phyloP scores from a whole-genome alignment of 1,284 basidiomycete species.

The Laetiporus sulphureus region DNA sequence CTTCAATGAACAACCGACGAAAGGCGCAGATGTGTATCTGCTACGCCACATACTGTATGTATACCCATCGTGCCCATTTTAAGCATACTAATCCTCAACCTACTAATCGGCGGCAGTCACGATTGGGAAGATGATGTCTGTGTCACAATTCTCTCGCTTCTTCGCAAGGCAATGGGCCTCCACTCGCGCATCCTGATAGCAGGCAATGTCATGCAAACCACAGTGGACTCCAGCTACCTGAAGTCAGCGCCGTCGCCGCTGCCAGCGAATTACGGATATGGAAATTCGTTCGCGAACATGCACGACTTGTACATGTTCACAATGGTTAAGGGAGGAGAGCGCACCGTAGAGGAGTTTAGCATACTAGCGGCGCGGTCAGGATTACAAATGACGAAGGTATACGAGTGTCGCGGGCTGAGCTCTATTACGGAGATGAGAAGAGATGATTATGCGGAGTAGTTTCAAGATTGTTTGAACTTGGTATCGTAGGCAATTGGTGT shows the following conservation, averaged over 20 bases:
- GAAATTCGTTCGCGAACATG: neutral
- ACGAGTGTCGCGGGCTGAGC: conserved; percentile 5
- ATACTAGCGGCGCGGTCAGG: conserved; percentile 5
- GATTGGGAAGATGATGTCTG: conserved; percentile 13
- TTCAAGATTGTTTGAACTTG: too few relatives aligned
- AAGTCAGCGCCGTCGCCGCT: conserved; percentile 8
- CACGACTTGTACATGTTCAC: conserved; percentile 9
- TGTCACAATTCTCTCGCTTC: conserved; percentile 5
- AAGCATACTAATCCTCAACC: neutral
- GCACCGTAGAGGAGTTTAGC: conserved; percentile 4
- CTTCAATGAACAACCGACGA: conserved; percentile 24
- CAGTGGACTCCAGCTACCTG: conserved; percentile 5
- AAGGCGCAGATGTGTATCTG: conserved; percentile 21
- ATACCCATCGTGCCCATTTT: neutral
- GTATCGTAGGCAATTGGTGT: too few relatives aligned
- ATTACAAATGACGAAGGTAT: conserved; percentile 6
- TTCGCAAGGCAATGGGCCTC: conserved; percentile 6
- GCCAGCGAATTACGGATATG: conserved; percentile 10
- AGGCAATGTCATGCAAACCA: conserved; percentile 8
- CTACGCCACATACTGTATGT: conserved; percentile 22
- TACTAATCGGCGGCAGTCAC: conserved; percentile 3
- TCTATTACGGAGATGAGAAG: conserved; percentile 7
- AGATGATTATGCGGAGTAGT: too few relatives aligned
- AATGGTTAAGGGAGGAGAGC: conserved; percentile 8
- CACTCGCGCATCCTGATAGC: conserved; percentile 9